phyloP scores from a whole-genome alignment of 345 rosid species.

The Eucalyptus erythrocorys region DNA sequence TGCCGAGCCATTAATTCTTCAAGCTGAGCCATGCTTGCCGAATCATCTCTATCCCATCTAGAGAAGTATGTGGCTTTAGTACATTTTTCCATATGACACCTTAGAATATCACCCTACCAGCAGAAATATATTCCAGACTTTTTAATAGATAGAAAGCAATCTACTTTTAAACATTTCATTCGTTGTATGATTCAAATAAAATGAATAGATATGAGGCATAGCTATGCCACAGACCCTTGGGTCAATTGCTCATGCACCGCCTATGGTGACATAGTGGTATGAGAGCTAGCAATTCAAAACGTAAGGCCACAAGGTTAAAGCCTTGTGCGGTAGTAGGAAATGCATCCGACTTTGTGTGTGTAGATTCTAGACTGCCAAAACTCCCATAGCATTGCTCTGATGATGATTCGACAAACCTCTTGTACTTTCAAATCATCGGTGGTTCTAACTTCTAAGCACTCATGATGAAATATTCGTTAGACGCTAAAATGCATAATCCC shows the following conservation, averaged over 20 bases:
- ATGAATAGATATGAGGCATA: not conserved
- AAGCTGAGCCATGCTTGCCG: not conserved
- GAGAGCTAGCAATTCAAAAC: not conserved
- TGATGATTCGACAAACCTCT: not conserved
- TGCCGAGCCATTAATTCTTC: not conserved
- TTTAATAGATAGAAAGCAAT: not conserved
- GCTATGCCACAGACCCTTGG: fast-evolving
- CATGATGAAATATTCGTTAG: not conserved
- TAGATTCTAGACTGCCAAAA: not conserved
- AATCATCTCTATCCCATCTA: not conserved
- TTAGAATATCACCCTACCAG: not conserved
- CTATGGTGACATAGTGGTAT: not conserved
- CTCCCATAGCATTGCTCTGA: not conserved
- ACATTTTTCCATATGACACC: not conserved
- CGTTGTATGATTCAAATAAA: not conserved
- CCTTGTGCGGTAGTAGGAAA: not conserved
- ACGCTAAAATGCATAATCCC: too few relatives aligned
- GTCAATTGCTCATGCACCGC: not conserved
- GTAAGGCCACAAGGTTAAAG: not conserved
- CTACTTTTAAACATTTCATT: not conserved
- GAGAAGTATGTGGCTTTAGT: not conserved
- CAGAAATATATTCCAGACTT: not conserved
- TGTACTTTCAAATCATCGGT: too few relatives aligned
- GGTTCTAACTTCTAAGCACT: not conserved
- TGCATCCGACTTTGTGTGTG: not conserved